Percentiles rank a stretch among this genome's conserved stretches.
phyloP scores from a whole-genome alignment of 2,329 filamentous ascomycete species.

The Aspergillus transmontanensis region DNA sequence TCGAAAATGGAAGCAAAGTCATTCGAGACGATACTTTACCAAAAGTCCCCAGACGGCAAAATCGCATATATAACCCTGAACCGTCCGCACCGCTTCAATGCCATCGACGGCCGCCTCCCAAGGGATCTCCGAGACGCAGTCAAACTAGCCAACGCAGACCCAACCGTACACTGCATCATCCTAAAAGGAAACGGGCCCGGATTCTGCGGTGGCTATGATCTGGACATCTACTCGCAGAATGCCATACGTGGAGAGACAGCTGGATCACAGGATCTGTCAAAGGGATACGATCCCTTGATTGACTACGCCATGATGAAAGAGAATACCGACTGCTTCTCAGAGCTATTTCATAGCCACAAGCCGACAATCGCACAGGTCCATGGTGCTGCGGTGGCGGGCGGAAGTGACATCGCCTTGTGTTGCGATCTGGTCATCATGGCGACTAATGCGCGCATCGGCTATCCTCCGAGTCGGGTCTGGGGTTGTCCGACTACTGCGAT shows the following conservation, averaged over 20 bases:
- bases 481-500: constrained; percentile 14
- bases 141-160: constrained; percentile 4
- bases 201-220: constrained; percentile 11
- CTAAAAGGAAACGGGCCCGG: constrained; percentile 9
- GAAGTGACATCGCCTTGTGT: constrained; percentile 12
- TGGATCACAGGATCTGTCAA: constrained; percentile 6
- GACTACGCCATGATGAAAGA: constrained; percentile 11
- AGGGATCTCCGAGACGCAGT: constrained; percentile 4
- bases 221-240: constrained; percentile 1
- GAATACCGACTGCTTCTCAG: constrained; percentile 9
- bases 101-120: constrained; percentile 7
- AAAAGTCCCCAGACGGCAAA: constrained; percentile 4
- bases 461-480: constrained; percentile 14
- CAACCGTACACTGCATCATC: constrained; percentile 8
- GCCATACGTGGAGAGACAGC: constrained; percentile 3
- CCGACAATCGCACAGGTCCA: constrained; percentile 12
- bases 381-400: constrained; percentile 12
- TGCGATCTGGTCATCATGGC: constrained; percentile 17
- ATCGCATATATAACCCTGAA: constrained; percentile 14
- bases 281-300: constrained; percentile 9
- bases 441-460: constrained; percentile 10
- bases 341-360: constrained; percentile 13
- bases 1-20: neutral
- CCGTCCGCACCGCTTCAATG: constrained; percentile 4
- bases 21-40: neutral